Base-by-base conservation (phyloP, 2,329 filamentous ascomycete genomes). In the Verticillium tricorpus region DNA sequence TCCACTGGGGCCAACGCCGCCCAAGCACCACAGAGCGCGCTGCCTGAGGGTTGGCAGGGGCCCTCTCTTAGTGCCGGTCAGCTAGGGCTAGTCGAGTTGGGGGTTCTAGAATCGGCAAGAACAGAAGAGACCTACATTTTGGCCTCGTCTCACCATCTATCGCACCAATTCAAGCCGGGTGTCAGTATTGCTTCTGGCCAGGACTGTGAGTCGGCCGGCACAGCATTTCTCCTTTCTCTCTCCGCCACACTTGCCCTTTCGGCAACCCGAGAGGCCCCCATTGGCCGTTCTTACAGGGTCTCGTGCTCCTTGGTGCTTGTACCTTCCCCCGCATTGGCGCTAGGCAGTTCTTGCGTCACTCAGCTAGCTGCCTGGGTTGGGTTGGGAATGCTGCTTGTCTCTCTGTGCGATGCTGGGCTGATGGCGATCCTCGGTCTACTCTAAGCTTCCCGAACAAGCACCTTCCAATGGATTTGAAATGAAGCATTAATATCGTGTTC, bases 71-170 rank as follows among this genome's bases (percentile, higher is more conserved):
- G n/a, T 37, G 55, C 37, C 22, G 37, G 39, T 25, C 57, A n/a
- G 39, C 45, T 52, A 52, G 45, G 45, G 45, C 45, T 22, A 52
- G 45, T 4, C 45, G 12, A 52, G n/a, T 19, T 25, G 19, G 28
- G 37, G 62, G 35, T 64, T 65, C 64, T 65, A 64, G 64, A 64
- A 65, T 56, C 63, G 31, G 25, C 50, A 56, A 61, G 64, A 65
- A 65, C 60, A 57, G 64, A 64, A 64, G 60, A 34, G 62, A 64
- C 62, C 60, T 62, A 14, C 17, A 52, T 52, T 25, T 52, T 52
- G 45, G 45, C 45, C 45, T 52, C 45, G 19, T 25, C n/a, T 12
- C n/a, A 19, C 19, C 45, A 52, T 22, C 19, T 7, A n/a, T 9
- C 45, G 19, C 19, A 25, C 45, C 45, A 14, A 52, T 52, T 25